These are phyloP conservation scores for Noccaea caerulescens DNA, from an alignment of 345 rosid species.

Conservation along the genomic window DNA sequence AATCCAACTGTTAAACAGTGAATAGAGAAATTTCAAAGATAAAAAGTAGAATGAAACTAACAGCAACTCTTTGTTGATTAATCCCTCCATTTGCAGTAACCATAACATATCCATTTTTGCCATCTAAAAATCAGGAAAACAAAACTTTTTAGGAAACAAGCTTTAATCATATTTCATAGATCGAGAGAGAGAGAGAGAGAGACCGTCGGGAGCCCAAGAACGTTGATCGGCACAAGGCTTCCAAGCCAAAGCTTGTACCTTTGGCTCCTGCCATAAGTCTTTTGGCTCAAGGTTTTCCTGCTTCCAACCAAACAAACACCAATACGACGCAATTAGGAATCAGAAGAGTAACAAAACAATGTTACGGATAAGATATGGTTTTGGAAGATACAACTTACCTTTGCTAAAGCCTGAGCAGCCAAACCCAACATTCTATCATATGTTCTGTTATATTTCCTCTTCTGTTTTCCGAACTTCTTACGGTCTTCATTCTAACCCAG, in stretches of 20 bases:
- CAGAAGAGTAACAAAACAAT: background rate
- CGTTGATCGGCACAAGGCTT: slow-evolving; percentile 84
- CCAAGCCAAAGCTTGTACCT: slow-evolving; percentile 76
- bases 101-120: slow-evolving; percentile 83
- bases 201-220: slow-evolving; percentile 68
- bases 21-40: background rate
- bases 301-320: slow-evolving; percentile 35
- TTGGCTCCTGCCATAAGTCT: slow-evolving; percentile 89
- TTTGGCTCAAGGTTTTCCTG: slow-evolving; percentile 88
- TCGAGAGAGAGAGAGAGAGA: slow-evolving; percentile 30
- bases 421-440: slow-evolving; percentile 80
- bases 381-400: slow-evolving; percentile 53
- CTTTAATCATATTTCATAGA: background rate
- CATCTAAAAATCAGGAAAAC: slow-evolving; percentile 46
- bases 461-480: slow-evolving; percentile 47
- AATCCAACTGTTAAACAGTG: background rate
- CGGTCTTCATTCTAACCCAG: slow-evolving; percentile 45
- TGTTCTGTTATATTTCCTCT: slow-evolving; percentile 51
- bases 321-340: background rate
- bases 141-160: background rate
- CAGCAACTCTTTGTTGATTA: slow-evolving; percentile 98
- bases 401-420: slow-evolving; percentile 86
- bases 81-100: slow-evolving; percentile 98
- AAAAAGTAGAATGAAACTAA: slow-evolving; percentile 45
- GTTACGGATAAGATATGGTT: background rate